Base-by-base conservation (phyloP, 108 stramenopile species). In the Nitzschia sp. region DNA sequence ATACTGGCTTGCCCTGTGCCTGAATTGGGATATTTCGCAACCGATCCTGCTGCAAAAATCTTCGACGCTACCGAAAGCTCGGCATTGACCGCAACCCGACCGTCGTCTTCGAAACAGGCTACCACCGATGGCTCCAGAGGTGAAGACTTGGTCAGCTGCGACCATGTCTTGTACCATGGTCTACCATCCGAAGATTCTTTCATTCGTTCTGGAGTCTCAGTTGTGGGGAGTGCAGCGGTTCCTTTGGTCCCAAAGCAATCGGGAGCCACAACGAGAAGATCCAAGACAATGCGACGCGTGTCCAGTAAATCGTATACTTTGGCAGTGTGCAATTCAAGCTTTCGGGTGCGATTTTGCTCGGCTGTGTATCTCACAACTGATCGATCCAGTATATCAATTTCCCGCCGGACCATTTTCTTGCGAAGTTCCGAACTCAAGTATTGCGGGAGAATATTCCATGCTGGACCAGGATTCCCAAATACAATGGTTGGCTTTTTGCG, bases 291-390 rank as follows among this genome's bases (percentile, higher is more conserved):
- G 23, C 87, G 41, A 15, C 64, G 63, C 0, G 87, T 75, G 66
- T 91, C 93, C 69, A 94, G 19, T 34, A 80, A 68, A 74, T 94
- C 93, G 60, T 84, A 90, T 2, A 87, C 77, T 72, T 90, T 90
- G 46, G 87, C 90, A 0, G 88, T 85, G 66, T 91, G 87, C 1
- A 94, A 29, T 69, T 89, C 87, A 1, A 87, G 35, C 28, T 63
- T 63, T 11, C 68, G 36, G 4, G 79, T 53, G 17, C 47, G 50
- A 4, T 53, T 46, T 26, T 44, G 0, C 28, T 69, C 60, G 3
- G 89, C 77, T 29, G 91, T 58, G 64, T 94, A 94, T 21, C 93
- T 69, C 9, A 89, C 83, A 48, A 91, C 46, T 3, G 90, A 78
- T n/a, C 90, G 81, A 65, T 90, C 88, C 55, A 82, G 76, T 46